These are phyloP conservation scores for Hebeloma cylindrosporum DNA, from an alignment of 768 basidiomycete genomes.

Conservation along the genomic window DNA sequence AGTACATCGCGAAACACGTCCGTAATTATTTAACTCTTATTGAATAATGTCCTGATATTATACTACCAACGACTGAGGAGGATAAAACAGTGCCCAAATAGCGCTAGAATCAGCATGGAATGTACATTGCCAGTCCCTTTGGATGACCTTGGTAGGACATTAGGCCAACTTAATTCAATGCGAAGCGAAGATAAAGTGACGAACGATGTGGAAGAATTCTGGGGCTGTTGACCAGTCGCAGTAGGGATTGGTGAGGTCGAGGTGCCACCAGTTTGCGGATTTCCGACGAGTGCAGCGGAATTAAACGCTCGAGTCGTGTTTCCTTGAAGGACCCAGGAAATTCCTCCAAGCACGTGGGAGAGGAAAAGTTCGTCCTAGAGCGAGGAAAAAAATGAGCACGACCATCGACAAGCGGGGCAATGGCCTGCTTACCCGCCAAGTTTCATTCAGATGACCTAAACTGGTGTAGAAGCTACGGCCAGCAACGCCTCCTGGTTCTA, in stretches of 20 bases:
- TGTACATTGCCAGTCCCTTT: no score
- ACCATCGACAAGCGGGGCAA: not conserved
- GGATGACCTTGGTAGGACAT: no score
- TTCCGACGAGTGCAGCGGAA: slow-evolving; percentile 58
- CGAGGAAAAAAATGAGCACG: slow-evolving; percentile 7
- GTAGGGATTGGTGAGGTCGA: slow-evolving; percentile 1
- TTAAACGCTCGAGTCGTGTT: slow-evolving; percentile 73
- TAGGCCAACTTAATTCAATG: no score
- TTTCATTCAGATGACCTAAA: slow-evolving; percentile 77
- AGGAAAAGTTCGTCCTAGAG: slow-evolving; percentile 65
- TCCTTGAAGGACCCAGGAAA: slow-evolving; percentile 70
- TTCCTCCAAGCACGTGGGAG: slow-evolving; percentile 71
- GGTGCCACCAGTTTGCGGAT: slow-evolving; percentile 12
- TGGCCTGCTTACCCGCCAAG: slow-evolving; percentile 74
- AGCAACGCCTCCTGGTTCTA: slow-evolving; percentile 43
- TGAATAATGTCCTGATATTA: no score
- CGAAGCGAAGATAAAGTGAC: no score
- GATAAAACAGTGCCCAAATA: no score
- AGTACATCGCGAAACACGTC: no score
- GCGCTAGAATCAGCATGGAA: no score
- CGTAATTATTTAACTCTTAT: no score
- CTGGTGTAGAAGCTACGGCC: slow-evolving; percentile 86
- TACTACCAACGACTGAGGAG: no score
- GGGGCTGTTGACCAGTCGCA: not conserved
- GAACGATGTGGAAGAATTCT: not conserved